Percentiles rank a stretch among this genome's conserved stretches.
Conservation (phyloP, 1,284 basidiomycete genomes). For the Trametes polyzona region DNA sequence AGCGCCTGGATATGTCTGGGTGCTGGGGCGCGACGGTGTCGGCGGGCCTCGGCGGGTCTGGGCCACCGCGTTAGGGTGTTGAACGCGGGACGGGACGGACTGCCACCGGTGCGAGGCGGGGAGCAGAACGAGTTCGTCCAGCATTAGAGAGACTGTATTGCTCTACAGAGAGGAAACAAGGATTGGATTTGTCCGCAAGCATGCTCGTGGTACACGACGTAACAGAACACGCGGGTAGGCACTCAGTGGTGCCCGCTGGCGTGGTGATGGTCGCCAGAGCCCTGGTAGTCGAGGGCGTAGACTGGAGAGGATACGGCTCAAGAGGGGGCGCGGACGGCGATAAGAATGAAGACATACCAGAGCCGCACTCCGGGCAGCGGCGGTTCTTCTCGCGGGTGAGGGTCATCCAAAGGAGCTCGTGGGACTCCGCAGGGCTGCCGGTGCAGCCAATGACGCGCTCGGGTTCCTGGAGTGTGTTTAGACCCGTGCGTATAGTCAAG, state of each 20-base stretch:
- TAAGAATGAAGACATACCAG: slow-evolving; percentile 53
- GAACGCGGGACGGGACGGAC: neutral
- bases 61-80: slow-evolving; percentile 1
- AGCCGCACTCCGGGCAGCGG: slow-evolving; percentile 92
- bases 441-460: slow-evolving; percentile 91
- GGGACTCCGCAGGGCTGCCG: slow-evolving; percentile 89
- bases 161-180: slow-evolving; percentile 13
- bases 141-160: slow-evolving; percentile 6
- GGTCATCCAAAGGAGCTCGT: slow-evolving; percentile 86
- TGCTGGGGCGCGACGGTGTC: neutral
- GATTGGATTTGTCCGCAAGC: slow-evolving; percentile 15
- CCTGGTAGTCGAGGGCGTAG: slow-evolving; percentile 64
- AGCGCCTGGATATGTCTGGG: slow-evolving; percentile 18
- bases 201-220: slow-evolving; percentile 21
- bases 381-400: slow-evolving; percentile 67
- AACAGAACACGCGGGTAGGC: slow-evolving; percentile 9
- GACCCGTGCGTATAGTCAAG: neutral
- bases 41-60: slow-evolving; percentile 21
- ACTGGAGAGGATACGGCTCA: slow-evolving; percentile 39
- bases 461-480: slow-evolving; percentile 55
- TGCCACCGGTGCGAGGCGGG: neutral
- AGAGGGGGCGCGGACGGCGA: slow-evolving; percentile 6
- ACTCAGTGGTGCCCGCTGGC: slow-evolving; percentile 38
- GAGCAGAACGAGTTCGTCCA: neutral
- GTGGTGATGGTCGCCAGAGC: slow-evolving; percentile 47